Percentiles rank a stretch among this genome's conserved stretches.
Evolutionary conservation across 805 yeast species (phyloP).

Genomic region (Ogataea kodamae): DNA sequence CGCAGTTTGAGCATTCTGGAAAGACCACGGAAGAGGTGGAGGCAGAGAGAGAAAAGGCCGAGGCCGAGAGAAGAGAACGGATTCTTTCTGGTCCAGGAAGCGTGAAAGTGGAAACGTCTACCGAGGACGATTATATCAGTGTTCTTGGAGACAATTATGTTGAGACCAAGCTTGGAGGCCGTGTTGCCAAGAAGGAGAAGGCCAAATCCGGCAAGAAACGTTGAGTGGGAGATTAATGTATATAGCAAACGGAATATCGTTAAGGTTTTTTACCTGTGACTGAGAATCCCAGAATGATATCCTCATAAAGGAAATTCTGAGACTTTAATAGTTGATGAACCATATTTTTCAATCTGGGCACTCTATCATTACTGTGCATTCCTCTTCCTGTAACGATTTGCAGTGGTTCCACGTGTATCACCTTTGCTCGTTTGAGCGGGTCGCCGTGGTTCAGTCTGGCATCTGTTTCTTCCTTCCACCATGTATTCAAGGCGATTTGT

Average conservation of each 20-base stretch:
- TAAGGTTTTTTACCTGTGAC: slow-evolving; percentile 5
- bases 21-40: slow-evolving; percentile 31
- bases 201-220: slow-evolving; percentile 27
- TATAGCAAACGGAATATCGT: slow-evolving; percentile 5
- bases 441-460: slow-evolving; percentile 42
- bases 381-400: slow-evolving; percentile 67
- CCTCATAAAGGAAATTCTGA: slow-evolving; percentile 43
- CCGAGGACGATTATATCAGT: slow-evolving; percentile 49
- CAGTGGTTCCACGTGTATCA: slow-evolving; percentile 41
- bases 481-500: slow-evolving; percentile 36
- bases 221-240: slow-evolving; percentile 9
- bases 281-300: slow-evolving; percentile 40
- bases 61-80: slow-evolving; percentile 29
- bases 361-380: slow-evolving; percentile 58
- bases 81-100: slow-evolving; percentile 29
- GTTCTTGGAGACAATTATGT: slow-evolving; percentile 48
- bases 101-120: slow-evolving; percentile 20
- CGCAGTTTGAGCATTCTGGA: slow-evolving; percentile 42
- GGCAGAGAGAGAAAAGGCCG: slow-evolving; percentile 23
- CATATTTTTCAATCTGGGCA: slow-evolving; percentile 43
- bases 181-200: slow-evolving; percentile 31
- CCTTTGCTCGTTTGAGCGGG: slow-evolving; percentile 33
- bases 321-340: slow-evolving; percentile 39
- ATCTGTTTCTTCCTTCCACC: slow-evolving; percentile 63
- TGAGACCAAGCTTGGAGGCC: slow-evolving; percentile 37